These are phyloP conservation scores for Coffea eugenioides DNA, from an alignment of 257 asterid species.

Conservation along the genomic window DNA sequence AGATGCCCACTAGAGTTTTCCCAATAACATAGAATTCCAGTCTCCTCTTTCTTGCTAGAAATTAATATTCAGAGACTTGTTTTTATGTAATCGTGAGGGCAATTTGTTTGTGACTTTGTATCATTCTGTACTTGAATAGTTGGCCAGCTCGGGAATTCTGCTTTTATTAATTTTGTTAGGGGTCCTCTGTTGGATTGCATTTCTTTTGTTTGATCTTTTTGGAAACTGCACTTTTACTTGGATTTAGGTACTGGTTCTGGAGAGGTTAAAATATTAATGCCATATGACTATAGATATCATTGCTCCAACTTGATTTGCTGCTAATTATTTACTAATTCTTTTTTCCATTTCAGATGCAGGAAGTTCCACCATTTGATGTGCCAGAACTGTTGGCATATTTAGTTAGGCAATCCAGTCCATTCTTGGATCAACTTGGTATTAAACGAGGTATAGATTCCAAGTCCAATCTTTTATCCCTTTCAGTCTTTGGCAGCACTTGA, in stretches of 20 bases:
- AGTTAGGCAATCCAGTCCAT: slow-evolving; percentile 92
- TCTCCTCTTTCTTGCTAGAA: neutral
- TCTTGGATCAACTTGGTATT: slow-evolving; percentile 91
- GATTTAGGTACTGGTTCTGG: neutral
- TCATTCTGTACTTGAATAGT: neutral
- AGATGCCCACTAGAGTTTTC: neutral
- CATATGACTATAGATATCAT: neutral
- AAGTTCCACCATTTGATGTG: slow-evolving; percentile 89
- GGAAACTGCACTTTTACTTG: neutral
- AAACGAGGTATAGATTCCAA: slow-evolving; percentile 53
- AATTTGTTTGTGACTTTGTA: neutral
- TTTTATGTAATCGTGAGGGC: neutral
- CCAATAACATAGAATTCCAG: neutral
- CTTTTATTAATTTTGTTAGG: neutral
- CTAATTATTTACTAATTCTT: slow-evolving; percentile 18
- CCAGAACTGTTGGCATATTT: slow-evolving; percentile 87
- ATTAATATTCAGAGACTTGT: neutral
- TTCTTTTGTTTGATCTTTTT: neutral
- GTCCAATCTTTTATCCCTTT: neutral
- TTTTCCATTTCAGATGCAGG: slow-evolving; percentile 44
- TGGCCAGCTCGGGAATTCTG: neutral
- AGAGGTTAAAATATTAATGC: neutral
- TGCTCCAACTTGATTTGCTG: neutral
- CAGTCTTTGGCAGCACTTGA: neutral
- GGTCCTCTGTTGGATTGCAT: neutral